Percentiles rank a stretch among this genome's conserved stretches.
Evolutionary conservation across 257 asterid genomes (phyloP).

Genomic region (Plectranthus barbatus): DNA sequence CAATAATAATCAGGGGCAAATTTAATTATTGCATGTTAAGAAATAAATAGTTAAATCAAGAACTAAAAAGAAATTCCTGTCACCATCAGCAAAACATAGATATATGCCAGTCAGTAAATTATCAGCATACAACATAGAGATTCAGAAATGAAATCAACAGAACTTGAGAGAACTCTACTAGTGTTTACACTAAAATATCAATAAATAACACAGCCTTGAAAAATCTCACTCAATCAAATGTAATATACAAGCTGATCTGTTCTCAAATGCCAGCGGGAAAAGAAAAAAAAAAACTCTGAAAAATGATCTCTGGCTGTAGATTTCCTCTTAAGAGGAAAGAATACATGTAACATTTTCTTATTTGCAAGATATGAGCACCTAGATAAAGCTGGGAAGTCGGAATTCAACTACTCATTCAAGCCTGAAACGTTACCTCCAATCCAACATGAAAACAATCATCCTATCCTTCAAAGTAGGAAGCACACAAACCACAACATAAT

Average conservation of each 20-base stretch:
- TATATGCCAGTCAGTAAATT: background rate
- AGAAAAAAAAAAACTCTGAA: background rate
- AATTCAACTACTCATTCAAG: background rate
- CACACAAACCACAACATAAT: background rate
- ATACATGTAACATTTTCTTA: background rate
- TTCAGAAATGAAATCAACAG: too few relatives aligned
- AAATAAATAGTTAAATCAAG: too few relatives aligned
- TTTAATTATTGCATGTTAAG: background rate
- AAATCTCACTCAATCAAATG: background rate
- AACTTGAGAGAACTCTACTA: too few relatives aligned
- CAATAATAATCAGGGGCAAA: too few relatives aligned
- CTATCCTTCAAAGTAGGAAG: background rate
- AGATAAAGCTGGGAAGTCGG: background rate
- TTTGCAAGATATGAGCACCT: background rate
- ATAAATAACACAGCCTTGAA: background rate
- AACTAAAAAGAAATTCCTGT: too few relatives aligned
- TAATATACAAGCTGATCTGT: background rate
- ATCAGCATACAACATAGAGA: background rate
- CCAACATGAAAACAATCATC: background rate
- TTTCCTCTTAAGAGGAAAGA: background rate
- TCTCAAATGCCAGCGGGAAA: constrained; percentile 4
- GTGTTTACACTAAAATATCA: background rate
- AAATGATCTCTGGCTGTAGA: background rate
- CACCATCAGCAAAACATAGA: too few relatives aligned
- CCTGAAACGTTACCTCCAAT: background rate